Evolutionary conservation across 2,329 filamentous ascomycete species (phyloP), one percentile per base, ranked within the genome.

Genomic region (Diplodia seriata): DNA sequence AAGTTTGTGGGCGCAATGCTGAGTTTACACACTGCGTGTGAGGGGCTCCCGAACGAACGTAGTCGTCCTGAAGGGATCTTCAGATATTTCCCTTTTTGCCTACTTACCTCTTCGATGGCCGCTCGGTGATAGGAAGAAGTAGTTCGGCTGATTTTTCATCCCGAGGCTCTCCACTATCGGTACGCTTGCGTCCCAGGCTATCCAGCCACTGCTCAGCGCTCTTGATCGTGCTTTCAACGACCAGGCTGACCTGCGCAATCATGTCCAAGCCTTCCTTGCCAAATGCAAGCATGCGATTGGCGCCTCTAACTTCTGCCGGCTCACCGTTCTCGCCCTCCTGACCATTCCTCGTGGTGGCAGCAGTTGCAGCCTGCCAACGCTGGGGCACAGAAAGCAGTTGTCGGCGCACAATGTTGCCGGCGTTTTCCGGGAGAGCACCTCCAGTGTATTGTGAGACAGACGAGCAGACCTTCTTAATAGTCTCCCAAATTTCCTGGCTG

Each of bases 141-240:
- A 23, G 26, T 15, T 54, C 43, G 18, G 33, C 47, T 14, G 55
- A 38, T n/a, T 67, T 67, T 50, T 67, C 66, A 29, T 67, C 66
- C 18, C 20, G 14, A 29, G 66, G 47, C 23, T 4, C 23, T 43
- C 33, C 49, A 20, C 54, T 55, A 14, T 59, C 47, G 9, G 51
- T 55, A 26, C 61, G 68, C 68, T 72, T 78, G 50, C 82, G 79
- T 43, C 84, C 92, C 68, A 97, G 83, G 23, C 89, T 85, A 69
- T 94, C 91, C 71, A 94, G 92, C 95, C 95, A 98, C 73, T 90
- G 88, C 79, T 98, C 94, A 0, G 95, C 95, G 73, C 91, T 95
- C 67, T 91, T 87, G 65, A 98, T 91, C 0, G 95, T 98, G 65
- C 93, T 91, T 72, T 96, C 92, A 9, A 98, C 86, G 1, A 97